Conservation (phyloP, 371 early-diverging fungal species). For the Cokeromyces recurvatus region DNA sequence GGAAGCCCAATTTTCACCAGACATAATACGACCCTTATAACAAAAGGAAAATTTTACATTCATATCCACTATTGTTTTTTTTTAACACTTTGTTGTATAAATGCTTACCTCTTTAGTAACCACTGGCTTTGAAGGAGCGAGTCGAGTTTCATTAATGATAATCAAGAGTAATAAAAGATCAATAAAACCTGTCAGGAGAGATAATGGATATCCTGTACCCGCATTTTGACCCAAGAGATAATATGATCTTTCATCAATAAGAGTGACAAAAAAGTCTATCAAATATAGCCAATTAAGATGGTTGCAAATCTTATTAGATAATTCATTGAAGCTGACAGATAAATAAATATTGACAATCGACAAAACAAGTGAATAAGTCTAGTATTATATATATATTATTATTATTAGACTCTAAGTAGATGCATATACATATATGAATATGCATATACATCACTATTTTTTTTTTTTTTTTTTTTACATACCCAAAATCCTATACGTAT, state of each 20-base stretch:
- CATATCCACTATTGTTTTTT: too few species aligned
- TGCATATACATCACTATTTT: background rate
- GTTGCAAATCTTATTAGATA: constrained; percentile 21
- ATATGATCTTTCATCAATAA: constrained; percentile 29
- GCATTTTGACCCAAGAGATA: constrained; percentile 21
- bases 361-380: constrained; percentile 24
- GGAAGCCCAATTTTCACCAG: constrained; percentile 49
- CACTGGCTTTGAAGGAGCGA: constrained; percentile 21
- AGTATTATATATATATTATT: background rate
- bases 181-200: constrained; percentile 14
- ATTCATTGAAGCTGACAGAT: constrained; percentile 7
- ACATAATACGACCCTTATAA: constrained; percentile 35
- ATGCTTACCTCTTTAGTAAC: constrained; percentile 28
- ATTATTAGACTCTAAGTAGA: too few species aligned
- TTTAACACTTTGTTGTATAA: too few species aligned
- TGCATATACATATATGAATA: too few species aligned
- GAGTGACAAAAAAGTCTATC: constrained; percentile 15
- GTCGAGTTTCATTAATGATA: constrained; percentile 30
- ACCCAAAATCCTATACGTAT: constrained; percentile 12
- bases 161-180: constrained; percentile 14
- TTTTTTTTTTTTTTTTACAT: background rate
- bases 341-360: constrained; percentile 15
- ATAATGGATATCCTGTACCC: constrained; percentile 20
- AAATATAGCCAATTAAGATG: constrained; percentile 30
- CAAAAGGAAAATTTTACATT: background rate